These are phyloP conservation scores for Pueraria montana DNA, from an alignment of 306 rosid genomes.

Conservation along the genomic window DNA sequence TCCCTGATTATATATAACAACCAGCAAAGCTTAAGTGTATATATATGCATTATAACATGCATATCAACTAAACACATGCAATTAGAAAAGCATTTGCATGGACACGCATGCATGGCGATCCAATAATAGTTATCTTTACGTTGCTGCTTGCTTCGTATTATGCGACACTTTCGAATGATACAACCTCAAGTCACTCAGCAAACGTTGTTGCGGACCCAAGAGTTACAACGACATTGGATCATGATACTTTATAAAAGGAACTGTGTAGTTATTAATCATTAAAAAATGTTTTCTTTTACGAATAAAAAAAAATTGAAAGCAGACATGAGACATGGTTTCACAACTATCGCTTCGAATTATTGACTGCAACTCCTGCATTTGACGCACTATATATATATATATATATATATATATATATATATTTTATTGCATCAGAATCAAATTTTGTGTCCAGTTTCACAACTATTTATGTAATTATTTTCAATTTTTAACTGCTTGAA, in stretches of 20 bases:
- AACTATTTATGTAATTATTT: too few relatives aligned
- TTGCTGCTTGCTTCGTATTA: background rate
- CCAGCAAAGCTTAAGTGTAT: background rate
- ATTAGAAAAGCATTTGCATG: too few relatives aligned
- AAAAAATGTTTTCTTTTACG: background rate
- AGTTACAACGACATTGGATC: background rate
- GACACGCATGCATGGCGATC: background rate
- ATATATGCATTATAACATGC: too few relatives aligned
- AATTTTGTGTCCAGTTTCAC: too few relatives aligned
- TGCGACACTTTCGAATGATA: background rate
- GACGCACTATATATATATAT: too few relatives aligned
- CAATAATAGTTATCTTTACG: background rate
- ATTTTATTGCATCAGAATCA: too few relatives aligned
- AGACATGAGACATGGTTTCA: background rate
- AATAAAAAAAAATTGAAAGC: background rate
- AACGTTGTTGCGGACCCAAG: conserved; percentile 7
- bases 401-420: too few relatives aligned
- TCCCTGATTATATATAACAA: conserved; percentile 2
- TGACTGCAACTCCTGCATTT: background rate
- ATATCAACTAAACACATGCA: background rate
- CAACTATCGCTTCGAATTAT: background rate
- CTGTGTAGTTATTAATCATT: background rate
- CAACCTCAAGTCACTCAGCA: background rate
- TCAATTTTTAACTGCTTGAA: too few relatives aligned
- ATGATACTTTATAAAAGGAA: background rate